Evolutionary conservation across 2,329 filamentous ascomycete genomes (phyloP).

Genomic region (Beauveria varroae): DNA sequence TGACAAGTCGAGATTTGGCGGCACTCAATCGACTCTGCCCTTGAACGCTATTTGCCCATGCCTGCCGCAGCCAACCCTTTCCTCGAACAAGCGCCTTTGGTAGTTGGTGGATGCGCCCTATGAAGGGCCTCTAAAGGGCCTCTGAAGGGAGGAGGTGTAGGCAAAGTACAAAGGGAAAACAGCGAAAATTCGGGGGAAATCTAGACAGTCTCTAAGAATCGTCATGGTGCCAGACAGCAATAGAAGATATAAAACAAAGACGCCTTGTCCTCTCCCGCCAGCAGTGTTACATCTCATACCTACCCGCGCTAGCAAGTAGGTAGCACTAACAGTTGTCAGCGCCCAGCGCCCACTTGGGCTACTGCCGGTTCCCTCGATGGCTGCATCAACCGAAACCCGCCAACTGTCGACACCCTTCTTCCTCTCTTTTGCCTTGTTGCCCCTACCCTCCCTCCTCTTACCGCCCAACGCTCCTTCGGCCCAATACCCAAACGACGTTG

Average conservation of each 20-base stretch:
- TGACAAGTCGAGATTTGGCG: neutral
- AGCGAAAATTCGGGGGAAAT: no score
- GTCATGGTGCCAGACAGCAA: no score
- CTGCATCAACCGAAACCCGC: neutral
- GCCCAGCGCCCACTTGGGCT: neutral
- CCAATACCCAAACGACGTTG: neutral
- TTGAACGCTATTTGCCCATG: neutral
- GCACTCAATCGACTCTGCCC: neutral
- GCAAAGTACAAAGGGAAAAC: no score
- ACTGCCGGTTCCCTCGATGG: conserved; percentile 2
- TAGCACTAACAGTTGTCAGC: neutral
- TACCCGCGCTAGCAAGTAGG: neutral
- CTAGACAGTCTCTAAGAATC: no score
- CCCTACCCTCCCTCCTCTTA: neutral
- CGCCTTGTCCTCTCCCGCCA: no score
- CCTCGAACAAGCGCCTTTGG: no score
- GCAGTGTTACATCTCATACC: no score
- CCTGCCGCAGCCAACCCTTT: neutral
- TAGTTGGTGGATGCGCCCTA: no score
- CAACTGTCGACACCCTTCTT: neutral
- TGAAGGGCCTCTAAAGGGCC: no score
- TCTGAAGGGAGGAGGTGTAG: no score
- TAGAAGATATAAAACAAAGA: no score
- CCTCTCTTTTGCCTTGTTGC: neutral
- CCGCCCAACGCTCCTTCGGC: conserved; percentile 3